These are phyloP conservation scores for Mortierella sp. DNA, from an alignment of 371 early-diverging fungal genomes.

Conservation along the genomic window DNA sequence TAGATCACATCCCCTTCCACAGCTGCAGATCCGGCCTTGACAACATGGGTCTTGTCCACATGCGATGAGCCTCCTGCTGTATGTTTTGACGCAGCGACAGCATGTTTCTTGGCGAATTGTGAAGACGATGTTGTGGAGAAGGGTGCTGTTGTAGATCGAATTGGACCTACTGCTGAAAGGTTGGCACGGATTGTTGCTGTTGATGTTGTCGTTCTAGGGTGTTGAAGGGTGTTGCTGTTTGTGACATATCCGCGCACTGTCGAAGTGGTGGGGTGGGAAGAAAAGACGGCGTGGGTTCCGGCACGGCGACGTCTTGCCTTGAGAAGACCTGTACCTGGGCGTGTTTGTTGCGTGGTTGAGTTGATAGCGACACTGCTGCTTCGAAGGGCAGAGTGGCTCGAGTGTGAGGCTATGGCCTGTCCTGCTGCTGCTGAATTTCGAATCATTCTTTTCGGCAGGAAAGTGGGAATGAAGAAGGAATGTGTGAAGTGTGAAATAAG, in stretches of 20 bases:
- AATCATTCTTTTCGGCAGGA: conserved; percentile 14
- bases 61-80: not conserved
- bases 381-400: not conserved
- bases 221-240: not conserved
- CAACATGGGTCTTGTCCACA: not conserved
- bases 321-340: not conserved
- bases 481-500: not conserved
- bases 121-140: not conserved
- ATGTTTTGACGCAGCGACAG: not conserved
- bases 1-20: conserved; percentile 48
- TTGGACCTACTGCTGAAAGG: not conserved
- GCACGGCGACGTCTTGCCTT: conserved; percentile 11
- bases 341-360: not conserved
- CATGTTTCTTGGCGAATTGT: not conserved
- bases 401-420: conserved; percentile 2
- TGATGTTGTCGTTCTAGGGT: not conserved
- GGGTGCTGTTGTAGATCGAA: not conserved
- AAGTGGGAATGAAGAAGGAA: not conserved
- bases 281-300: conserved; percentile 17
- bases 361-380: not conserved
- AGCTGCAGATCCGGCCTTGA: not conserved
- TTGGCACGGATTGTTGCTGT: not conserved
- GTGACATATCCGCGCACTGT: not conserved
- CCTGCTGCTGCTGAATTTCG: conserved; percentile 17
- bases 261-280: not conserved